Evolutionary conservation across 441 rosid species (phyloP).

Genomic region (Brassica balearica): DNA sequence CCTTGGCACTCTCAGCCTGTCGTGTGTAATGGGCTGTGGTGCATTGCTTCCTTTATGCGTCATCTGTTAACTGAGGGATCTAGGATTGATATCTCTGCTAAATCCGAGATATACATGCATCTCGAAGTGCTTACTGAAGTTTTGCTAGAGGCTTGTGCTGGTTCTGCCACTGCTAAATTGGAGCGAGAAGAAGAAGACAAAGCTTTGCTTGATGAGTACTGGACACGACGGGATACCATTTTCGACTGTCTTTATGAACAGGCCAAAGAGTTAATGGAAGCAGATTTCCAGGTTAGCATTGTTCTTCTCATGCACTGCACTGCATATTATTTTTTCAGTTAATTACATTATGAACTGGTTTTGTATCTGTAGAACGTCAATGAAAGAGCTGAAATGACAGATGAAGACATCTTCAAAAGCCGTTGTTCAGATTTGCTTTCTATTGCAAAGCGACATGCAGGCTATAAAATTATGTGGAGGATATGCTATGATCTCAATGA

Average conservation of each 20-base stretch:
- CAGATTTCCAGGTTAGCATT: conserved; percentile 59
- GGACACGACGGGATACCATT: conserved; percentile 79
- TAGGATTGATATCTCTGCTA: conserved; percentile 63
- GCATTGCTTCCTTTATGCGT: conserved; percentile 75
- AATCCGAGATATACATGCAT: conserved; percentile 62
- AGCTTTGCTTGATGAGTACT: conserved; percentile 77
- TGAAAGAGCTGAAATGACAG: conserved; percentile 51
- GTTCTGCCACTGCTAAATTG: conserved; percentile 73
- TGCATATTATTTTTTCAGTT: conserved; percentile 13
- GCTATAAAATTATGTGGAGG: conserved; percentile 82
- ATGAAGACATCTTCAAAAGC: conserved; percentile 60
- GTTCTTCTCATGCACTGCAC: conserved; percentile 13
- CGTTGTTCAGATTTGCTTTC: conserved; percentile 73
- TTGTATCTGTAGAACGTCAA: conserved; percentile 55
- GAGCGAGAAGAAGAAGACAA: conserved; percentile 78
- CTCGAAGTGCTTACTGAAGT: conserved; percentile 75
- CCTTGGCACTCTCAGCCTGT: conserved; percentile 77
- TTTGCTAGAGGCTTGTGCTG: conserved; percentile 73
- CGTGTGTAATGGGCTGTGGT: conserved; percentile 86
- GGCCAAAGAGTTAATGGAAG: conserved; percentile 59
- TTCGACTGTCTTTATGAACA: conserved; percentile 76
- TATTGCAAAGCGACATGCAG: conserved; percentile 83
- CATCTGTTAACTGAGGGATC: conserved; percentile 63
- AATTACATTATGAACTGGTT: conserved; percentile 20
- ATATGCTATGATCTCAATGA: conserved; percentile 90